Base-by-base conservation (phyloP, 2,329 filamentous ascomycete genomes). In the Hymenoscyphus fructigenus region DNA sequence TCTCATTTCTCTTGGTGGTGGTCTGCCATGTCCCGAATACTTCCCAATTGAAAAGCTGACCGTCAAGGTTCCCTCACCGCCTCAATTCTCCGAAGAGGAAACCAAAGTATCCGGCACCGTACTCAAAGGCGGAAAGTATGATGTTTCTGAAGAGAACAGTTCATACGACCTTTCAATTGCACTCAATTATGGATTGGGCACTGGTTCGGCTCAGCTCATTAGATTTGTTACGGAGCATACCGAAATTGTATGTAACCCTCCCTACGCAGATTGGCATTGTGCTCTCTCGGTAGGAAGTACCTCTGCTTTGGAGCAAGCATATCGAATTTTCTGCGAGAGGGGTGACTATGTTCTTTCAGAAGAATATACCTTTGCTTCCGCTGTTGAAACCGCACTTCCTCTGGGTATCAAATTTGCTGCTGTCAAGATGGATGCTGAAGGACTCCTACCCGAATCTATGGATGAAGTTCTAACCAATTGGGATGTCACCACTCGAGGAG, bases 151-250 rank as follows among this genome's bases (percentile, higher is more conserved):
- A 59, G 86, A 84, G 23, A 72, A 75, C 23, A 77, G 76, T 56
- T 79, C 80, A 41, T 85, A 85, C 71, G 95, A 99, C 79, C 85
- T 99, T 60, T 87, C 91, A 57, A 92, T 96, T 67, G 91, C 91
- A 0, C 88, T 97, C 76, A 98, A 99, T 79, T 99, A 99, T 76
- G 92, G 91, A 38, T 93, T 97, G 79, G 89, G 93, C 9, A 88
- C 88, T 20, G 95, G 95, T 20, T 87, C 92, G 12, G 90, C 92
- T 3, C 95, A 97, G 79, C 83, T 99, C 77, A 81, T 97, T 68
- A 88, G 95, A 66, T 98, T 91, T 80, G 83, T 98, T 60, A 96
- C 93, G 0, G 95, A 99, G 81, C 95, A 98, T 79, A 96, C 93
- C 0, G 94, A 99, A 79, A 87, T 98, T 63, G 88, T 97, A 17